Percentiles rank a stretch among this genome's conserved stretches.
Evolutionary conservation across 495 filamentous ascomycete species (phyloP).

Genomic region (Hypomontagnella submonticulosa): DNA sequence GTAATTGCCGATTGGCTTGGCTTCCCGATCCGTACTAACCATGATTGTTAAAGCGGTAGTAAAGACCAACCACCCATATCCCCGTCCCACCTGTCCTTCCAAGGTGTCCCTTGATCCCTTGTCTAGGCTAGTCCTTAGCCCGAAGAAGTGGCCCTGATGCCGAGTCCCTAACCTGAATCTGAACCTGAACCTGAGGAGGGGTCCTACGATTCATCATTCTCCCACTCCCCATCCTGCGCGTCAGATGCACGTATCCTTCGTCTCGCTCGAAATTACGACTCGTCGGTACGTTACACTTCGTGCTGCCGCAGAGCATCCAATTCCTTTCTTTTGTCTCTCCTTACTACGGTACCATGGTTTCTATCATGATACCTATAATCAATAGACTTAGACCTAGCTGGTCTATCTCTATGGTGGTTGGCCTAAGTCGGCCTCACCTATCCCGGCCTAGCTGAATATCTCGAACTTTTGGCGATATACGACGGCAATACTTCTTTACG

Average conservation of each 20-base stretch:
- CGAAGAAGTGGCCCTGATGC: no score
- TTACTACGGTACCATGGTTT: background rate
- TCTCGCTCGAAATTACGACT: constrained; percentile 27
- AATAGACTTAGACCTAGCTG: constrained; percentile 1
- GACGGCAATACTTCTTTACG: constrained; percentile 1
- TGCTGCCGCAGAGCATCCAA: background rate
- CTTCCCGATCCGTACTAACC: constrained; percentile 35
- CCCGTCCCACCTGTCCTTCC: no score
- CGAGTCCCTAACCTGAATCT: no score
- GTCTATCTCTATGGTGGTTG: constrained; percentile 2
- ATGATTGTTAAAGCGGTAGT: constrained; percentile 15
- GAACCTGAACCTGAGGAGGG: background rate
- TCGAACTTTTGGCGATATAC: constrained; percentile 1
- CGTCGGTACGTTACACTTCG: constrained; percentile 38
- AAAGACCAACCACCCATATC: constrained; percentile 1
- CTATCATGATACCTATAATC: background rate
- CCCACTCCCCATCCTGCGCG: constrained; percentile 15
- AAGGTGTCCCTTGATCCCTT: background rate
- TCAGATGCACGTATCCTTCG: constrained; percentile 34
- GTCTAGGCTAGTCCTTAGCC: background rate
- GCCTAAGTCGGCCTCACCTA: constrained; percentile 7
- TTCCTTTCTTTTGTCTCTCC: constrained; percentile 3
- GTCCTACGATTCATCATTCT: background rate
- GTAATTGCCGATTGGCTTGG: constrained; percentile 14
- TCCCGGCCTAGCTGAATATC: constrained; percentile 15